A percentile compares a stretch with the other conserved stretches of the same genome.
These are phyloP conservation scores for Candida gigantensis DNA, from an alignment of 1,139 yeast genomes.

Conservation along the genomic window DNA sequence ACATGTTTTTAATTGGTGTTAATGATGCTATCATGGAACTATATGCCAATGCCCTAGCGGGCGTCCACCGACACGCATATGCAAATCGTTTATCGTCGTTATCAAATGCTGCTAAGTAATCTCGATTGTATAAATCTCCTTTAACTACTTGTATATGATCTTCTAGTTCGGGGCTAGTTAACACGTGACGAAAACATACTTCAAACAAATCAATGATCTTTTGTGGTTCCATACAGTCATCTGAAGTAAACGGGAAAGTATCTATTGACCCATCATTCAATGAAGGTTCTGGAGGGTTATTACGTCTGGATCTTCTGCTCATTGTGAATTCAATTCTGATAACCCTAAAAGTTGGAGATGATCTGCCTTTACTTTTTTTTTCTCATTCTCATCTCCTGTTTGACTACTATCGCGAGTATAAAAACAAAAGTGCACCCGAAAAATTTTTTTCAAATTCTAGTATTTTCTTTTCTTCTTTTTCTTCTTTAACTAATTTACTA, in stretches of 20 bases:
- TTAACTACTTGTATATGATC: conserved; percentile 68
- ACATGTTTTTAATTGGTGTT: conserved; percentile 38
- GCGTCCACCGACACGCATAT: conserved; percentile 84
- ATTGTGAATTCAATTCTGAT: too few relatives aligned
- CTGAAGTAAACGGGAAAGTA: conserved; percentile 31
- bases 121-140: conserved; percentile 65
- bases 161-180: conserved; percentile 44
- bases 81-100: conserved; percentile 67
- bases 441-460: conserved; percentile 11
- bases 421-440: conserved; percentile 6
- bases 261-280: conserved; percentile 16
- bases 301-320: conserved; percentile 3
- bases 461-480: conserved; percentile 6
- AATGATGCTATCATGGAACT: conserved; percentile 61
- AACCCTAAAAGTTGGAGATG: too few relatives aligned
- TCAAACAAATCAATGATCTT: conserved; percentile 53
- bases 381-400: not conserved
- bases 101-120: conserved; percentile 69
- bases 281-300: conserved; percentile 12
- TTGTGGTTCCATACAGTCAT: conserved; percentile 29
- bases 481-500: conserved; percentile 22
- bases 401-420: conserved; percentile 1
- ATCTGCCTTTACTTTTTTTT: not conserved
- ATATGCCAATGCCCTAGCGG: conserved; percentile 77
- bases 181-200: conserved; percentile 44